phyloP scores from a whole-genome alignment of 257 asterid genomes.

The Scutellaria barbata region DNA sequence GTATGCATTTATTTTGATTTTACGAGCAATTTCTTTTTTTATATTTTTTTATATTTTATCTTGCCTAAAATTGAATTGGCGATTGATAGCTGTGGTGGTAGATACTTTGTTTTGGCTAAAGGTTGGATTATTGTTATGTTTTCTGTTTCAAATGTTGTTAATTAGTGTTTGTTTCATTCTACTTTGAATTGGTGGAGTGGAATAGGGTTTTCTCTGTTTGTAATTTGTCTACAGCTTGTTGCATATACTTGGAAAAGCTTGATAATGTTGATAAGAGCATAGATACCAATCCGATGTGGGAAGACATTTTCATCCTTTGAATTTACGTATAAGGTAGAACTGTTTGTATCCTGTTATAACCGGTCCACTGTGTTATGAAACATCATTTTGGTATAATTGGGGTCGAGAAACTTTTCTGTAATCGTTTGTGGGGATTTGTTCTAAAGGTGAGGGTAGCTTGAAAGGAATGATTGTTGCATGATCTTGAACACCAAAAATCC shows the following conservation, averaged over 20 bases:
- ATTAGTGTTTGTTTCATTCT: neutral
- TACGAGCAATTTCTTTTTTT: neutral
- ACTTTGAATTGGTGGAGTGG: neutral
- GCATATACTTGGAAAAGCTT: neutral
- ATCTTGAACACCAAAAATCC: neutral
- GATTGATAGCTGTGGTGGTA: neutral
- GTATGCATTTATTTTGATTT: constrained; percentile 36
- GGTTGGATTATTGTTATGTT: neutral
- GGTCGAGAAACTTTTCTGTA: neutral
- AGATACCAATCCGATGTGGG: neutral
- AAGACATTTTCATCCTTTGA: constrained; percentile 10
- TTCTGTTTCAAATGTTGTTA: neutral
- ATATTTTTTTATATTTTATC: neutral
- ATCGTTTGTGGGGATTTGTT: neutral
- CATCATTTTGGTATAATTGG: constrained; percentile 17
- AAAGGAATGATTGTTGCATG: neutral
- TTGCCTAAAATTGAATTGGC: neutral
- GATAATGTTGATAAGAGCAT: neutral
- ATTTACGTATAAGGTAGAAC: neutral
- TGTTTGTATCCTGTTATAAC: neutral
- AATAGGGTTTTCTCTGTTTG: neutral
- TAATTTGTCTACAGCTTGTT: neutral
- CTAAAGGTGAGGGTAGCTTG: neutral
- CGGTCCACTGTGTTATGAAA: neutral
- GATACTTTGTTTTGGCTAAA: neutral